Evolutionary conservation across 345 rosid genomes (phyloP).

Genomic region (Eucalyptus curtisii): DNA sequence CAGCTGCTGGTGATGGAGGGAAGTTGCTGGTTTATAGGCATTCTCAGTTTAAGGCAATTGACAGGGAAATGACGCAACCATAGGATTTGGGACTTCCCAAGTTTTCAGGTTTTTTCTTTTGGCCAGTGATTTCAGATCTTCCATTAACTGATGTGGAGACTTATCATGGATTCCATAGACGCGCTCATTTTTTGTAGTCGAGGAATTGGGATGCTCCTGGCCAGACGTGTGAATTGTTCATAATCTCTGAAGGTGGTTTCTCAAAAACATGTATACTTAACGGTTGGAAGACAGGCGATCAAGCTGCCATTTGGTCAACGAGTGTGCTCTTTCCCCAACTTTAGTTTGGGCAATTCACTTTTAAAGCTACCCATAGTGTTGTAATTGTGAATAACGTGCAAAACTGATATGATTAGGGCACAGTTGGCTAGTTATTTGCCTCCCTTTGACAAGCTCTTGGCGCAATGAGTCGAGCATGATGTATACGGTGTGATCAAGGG

Average conservation of each 20-base stretch:
- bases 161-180: neutral
- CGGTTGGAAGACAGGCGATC: neutral
- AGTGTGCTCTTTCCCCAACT: neutral
- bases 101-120: neutral
- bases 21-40: slow-evolving; percentile 49
- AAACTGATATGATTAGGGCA: neutral
- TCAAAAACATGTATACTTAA: neutral
- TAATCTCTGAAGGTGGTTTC: neutral
- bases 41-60: neutral
- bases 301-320: neutral
- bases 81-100: neutral
- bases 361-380: neutral
- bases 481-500: neutral
- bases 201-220: neutral
- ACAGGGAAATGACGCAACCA: neutral
- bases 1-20: slow-evolving; percentile 46
- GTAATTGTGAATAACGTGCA: neutral
- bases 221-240: neutral
- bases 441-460: neutral
- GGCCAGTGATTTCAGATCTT: neutral
- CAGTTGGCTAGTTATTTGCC: neutral
- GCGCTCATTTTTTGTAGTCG: neutral
- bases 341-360: neutral
- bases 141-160: neutral
- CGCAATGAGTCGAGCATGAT: neutral